Evolutionary conservation across 305 asterid species (phyloP).

Genomic region (Salvia sclarea): DNA sequence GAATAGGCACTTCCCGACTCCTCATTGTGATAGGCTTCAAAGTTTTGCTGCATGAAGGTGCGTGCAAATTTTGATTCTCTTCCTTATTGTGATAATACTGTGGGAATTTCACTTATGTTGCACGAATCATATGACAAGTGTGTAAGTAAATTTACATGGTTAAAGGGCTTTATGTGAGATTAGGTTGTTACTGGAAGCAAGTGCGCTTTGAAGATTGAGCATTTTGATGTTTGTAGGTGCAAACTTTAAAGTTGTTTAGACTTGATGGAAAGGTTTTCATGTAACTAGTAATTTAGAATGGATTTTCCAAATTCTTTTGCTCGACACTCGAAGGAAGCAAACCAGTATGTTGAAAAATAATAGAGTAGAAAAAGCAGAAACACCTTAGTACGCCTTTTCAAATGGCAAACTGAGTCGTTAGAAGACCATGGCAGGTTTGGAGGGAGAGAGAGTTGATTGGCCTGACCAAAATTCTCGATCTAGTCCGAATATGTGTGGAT

Average conservation of each 20-base stretch:
- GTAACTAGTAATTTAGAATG: not conserved
- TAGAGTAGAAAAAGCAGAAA: not conserved
- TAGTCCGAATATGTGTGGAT: not conserved
- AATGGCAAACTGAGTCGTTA: not conserved
- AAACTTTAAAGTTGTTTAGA: not conserved
- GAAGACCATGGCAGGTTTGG: not conserved
- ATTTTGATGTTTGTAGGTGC: not conserved
- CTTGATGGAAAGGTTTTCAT: not conserved
- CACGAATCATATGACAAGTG: not conserved
- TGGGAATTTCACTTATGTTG: not conserved
- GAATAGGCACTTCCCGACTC: slow-evolving; percentile 84
- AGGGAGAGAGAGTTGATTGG: not conserved
- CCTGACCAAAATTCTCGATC: not conserved
- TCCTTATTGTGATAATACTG: no score
- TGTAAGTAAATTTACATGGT: not conserved
- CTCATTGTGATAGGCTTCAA: slow-evolving; percentile 75
- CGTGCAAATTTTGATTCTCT: slow-evolving; percentile 28
- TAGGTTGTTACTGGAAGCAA: not conserved
- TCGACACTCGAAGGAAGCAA: not conserved
- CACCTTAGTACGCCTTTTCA: not conserved
- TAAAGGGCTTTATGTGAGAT: not conserved
- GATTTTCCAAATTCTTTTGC: not conserved
- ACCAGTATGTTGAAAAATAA: not conserved
- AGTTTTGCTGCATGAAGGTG: slow-evolving; percentile 68
- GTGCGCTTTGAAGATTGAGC: not conserved